These are phyloP conservation scores for Xerocomellus intermedius DNA, from an alignment of 768 basidiomycete species.

Conservation along the genomic window DNA sequence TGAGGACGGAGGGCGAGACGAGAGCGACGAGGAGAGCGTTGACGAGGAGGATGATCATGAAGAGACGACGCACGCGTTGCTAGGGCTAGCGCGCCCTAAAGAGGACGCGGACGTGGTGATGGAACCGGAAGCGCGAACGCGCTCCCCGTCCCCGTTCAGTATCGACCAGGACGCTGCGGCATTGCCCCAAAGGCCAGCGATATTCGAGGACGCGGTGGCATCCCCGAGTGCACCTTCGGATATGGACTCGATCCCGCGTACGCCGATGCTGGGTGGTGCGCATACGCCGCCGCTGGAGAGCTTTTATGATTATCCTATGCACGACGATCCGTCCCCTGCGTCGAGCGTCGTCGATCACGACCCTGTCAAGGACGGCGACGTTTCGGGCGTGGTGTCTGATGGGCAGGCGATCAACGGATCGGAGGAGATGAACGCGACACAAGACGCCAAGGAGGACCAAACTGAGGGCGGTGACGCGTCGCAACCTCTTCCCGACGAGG, in stretches of 20 bases:
- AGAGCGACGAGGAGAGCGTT: constrained; percentile 41
- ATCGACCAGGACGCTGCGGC: background rate
- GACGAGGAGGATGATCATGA: constrained; percentile 36
- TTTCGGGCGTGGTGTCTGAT: background rate
- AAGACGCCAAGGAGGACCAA: background rate
- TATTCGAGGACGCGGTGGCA: constrained; percentile 16
- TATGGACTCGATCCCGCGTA: constrained; percentile 25
- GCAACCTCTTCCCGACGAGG: background rate
- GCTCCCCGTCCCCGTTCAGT: constrained; percentile 13
- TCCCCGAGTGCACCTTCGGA: constrained; percentile 29
- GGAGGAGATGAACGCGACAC: background rate
- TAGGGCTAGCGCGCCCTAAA: constrained; percentile 13
- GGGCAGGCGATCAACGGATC: background rate
- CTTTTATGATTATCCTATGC: constrained; percentile 24
- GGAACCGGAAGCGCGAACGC: background rate
- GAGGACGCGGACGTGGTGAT: constrained; percentile 7
- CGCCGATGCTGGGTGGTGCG: constrained; percentile 20
- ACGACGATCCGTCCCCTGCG: constrained; percentile 27
- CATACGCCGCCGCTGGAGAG: constrained; percentile 24
- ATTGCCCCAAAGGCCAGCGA: background rate
- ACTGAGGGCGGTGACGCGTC: background rate
- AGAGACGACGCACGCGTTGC: constrained; percentile 28
- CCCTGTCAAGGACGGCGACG: constrained; percentile 14
- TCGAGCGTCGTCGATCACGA: constrained; percentile 30
- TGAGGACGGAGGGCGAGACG: constrained; percentile 26